These are phyloP conservation scores for Roridomyces roridus DNA, from an alignment of 768 basidiomycete species.

Conservation along the genomic window DNA sequence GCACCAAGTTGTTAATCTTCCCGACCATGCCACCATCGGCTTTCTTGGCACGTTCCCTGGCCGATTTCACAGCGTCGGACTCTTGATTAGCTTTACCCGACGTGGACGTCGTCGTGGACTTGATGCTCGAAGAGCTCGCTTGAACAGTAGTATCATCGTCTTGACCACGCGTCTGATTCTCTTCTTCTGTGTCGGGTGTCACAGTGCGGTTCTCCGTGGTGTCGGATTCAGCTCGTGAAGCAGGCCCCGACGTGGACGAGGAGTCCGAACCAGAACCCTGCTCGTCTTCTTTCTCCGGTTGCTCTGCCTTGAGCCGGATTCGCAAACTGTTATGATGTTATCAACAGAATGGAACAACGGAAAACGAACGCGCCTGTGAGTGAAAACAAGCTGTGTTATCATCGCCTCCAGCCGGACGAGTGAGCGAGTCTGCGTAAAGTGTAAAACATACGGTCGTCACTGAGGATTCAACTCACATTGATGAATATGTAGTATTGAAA, in stretches of 20 bases:
- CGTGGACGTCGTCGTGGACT: neutral
- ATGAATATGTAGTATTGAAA: conserved; percentile 63
- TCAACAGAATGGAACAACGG: neutral
- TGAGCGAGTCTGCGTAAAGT: conserved; percentile 45
- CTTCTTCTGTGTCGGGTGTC: neutral
- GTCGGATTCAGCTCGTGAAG: neutral
- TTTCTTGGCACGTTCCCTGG: conserved; percentile 18
- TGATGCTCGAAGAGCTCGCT: conserved; percentile 14
- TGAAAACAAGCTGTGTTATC: conserved; percentile 49
- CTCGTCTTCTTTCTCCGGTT: neutral
- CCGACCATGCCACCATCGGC: conserved; percentile 60
- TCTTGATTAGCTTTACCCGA: neutral
- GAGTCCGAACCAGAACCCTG: neutral
- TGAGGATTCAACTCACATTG: conserved; percentile 27
- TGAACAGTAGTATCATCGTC: conserved; percentile 9
- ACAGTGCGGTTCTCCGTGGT: neutral
- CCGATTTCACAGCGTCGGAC: conserved; percentile 32
- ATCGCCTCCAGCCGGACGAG: conserved; percentile 56
- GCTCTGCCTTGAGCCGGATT: conserved; percentile 63
- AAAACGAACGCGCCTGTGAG: conserved; percentile 34
- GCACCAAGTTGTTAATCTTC: conserved; percentile 78
- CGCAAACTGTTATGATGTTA: conserved; percentile 42
- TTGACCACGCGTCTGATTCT: neutral
- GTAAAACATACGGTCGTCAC: conserved; percentile 34
- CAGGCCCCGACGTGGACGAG: neutral